Evolutionary conservation across 2,329 filamentous ascomycete genomes (phyloP).

Genomic region (Chrysosporium queenslandicum): DNA sequence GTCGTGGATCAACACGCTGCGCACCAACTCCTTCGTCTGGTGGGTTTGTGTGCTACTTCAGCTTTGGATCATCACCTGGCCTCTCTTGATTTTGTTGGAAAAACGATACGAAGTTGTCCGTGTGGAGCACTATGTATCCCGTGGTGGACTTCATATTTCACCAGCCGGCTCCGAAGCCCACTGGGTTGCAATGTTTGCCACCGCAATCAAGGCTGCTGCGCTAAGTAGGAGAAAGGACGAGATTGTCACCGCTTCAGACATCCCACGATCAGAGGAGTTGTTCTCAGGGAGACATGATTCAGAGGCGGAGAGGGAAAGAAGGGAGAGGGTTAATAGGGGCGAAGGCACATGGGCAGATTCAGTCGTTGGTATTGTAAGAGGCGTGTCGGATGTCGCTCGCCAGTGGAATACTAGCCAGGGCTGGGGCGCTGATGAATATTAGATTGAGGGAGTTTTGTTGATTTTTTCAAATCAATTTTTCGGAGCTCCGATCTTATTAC

Average conservation of each 20-base stretch:
- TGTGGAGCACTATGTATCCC: constrained; percentile 26
- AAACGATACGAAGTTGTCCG: constrained; percentile 29
- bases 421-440: constrained; percentile 19
- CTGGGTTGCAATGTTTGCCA: constrained; percentile 27
- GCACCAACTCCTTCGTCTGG: constrained; percentile 28
- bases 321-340: constrained; percentile 19
- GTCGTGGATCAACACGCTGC: constrained; percentile 31
- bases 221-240: constrained; percentile 22
- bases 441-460: too few species aligned
- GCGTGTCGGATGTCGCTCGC: constrained; percentile 51
- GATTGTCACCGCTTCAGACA: constrained; percentile 18
- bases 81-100: constrained; percentile 30
- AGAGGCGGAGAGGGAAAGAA: constrained; percentile 16
- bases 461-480: too few species aligned
- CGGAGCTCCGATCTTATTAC: too few species aligned
- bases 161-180: constrained; percentile 21
- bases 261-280: neutral
- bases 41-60: constrained; percentile 30
- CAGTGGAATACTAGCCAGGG: constrained; percentile 25
- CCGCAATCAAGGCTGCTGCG: constrained; percentile 31
- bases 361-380: constrained; percentile 57
- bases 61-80: constrained; percentile 35
- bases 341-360: constrained; percentile 46
- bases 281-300: constrained; percentile 1
- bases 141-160: constrained; percentile 14